Percentiles rank a stretch among this genome's conserved stretches.
Evolutionary conservation across 139 green algal genomes (phyloP).

Genomic region (Astrephomene gubernaculifera): DNA sequence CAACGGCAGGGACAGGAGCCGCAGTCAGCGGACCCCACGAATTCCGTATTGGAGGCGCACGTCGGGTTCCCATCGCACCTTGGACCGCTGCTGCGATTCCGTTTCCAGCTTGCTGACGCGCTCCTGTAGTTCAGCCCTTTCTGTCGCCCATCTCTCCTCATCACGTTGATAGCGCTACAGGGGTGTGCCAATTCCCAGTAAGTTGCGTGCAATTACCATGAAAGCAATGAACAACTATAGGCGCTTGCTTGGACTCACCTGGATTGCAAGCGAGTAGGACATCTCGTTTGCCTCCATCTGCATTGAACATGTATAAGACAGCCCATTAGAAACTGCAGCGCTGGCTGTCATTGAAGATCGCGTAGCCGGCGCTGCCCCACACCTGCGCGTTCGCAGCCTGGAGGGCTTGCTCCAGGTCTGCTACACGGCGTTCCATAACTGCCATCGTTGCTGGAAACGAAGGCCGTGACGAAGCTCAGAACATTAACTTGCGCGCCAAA

Average conservation of each 20-base stretch:
- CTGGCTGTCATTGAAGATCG: too few relatives aligned
- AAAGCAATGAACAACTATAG: too few relatives aligned
- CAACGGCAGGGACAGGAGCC: too few relatives aligned
- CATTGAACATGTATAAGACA: too few relatives aligned
- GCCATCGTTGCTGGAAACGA: too few relatives aligned
- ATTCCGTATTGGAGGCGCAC: neutral
- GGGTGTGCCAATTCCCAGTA: neutral
- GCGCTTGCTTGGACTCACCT: too few relatives aligned
- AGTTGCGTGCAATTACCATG: neutral
- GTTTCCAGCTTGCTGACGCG: slow-evolving; percentile 40
- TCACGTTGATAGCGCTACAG: slow-evolving; percentile 35
- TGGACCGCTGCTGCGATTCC: neutral
- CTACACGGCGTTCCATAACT: neutral
- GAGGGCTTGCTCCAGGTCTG: slow-evolving; percentile 35
- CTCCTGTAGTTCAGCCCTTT: slow-evolving; percentile 30
- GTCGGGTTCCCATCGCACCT: neutral
- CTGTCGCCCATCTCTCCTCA: slow-evolving; percentile 10
- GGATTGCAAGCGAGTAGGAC: slow-evolving; percentile 13
- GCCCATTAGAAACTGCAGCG: too few relatives aligned
- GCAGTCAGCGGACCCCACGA: neutral
- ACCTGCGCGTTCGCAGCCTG: slow-evolving; percentile 31
- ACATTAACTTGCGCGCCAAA: slow-evolving; percentile 13
- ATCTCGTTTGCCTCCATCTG: slow-evolving; percentile 34
- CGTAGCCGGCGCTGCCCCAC: neutral
- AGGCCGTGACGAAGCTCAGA: neutral